These are phyloP conservation scores for Kazachstania taianensis DNA, from an alignment of 805 yeast species.

Conservation along the genomic window DNA sequence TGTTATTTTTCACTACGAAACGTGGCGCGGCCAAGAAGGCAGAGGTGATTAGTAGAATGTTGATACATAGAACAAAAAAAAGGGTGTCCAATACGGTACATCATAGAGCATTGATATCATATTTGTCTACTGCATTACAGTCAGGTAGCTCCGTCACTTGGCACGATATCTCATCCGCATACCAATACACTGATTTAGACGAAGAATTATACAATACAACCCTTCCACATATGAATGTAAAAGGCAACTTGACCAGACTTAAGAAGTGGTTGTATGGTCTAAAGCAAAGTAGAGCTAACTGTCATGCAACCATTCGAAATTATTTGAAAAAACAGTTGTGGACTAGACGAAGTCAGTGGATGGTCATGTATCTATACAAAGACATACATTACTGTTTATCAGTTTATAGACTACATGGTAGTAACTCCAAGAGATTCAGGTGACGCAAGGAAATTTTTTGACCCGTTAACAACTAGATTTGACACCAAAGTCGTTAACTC, in stretches of 20 bases:
- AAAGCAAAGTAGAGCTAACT: conserved; percentile 3
- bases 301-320: conserved; percentile 1
- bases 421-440: conserved; percentile 3
- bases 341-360: conserved; percentile 1
- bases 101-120: background rate
- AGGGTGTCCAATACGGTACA: background rate
- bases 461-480: conserved; percentile 1
- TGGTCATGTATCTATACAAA: conserved; percentile 9
- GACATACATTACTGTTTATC: conserved; percentile 1
- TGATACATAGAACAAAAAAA: conserved; percentile 5
- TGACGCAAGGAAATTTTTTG: background rate
- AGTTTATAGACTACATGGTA: conserved; percentile 10
- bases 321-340: background rate
- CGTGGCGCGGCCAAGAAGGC: conserved; percentile 7
- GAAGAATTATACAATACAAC: conserved; percentile 4
- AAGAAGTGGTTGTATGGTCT: conserved; percentile 4
- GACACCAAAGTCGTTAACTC: conserved; percentile 9
- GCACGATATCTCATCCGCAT: conserved; percentile 4
- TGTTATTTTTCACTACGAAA: conserved; percentile 7
- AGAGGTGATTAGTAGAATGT: conserved; percentile 7
- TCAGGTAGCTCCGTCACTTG: background rate
- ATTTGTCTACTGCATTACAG: conserved; percentile 4
- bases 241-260: conserved; percentile 3
- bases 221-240: conserved; percentile 4
- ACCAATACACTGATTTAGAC: conserved; percentile 3